These are phyloP conservation scores for Fusarium euwallaceae DNA, from an alignment of 2,329 filamentous ascomycete species.

Conservation along the genomic window DNA sequence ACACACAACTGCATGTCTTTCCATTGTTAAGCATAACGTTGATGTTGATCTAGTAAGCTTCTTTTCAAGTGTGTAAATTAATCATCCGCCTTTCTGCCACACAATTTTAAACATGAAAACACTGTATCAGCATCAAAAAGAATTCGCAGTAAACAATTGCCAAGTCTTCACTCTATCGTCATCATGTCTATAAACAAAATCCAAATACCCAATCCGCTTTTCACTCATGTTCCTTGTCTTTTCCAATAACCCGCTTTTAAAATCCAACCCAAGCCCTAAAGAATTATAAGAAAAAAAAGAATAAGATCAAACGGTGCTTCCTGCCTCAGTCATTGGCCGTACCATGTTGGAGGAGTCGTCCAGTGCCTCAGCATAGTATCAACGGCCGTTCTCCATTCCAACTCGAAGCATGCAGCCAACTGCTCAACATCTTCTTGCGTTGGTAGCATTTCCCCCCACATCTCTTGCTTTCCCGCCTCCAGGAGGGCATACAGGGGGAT, in stretches of 20 bases:
- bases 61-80: neutral
- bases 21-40: neutral
- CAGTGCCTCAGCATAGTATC: conserved; percentile 78
- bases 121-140: neutral
- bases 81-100: neutral
- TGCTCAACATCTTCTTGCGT: conserved; percentile 67
- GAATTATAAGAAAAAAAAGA: neutral
- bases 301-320: neutral
- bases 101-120: neutral
- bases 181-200: neutral
- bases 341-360: conserved; percentile 70
- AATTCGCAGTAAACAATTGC: neutral
- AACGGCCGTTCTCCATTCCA: conserved; percentile 76
- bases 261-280: neutral
- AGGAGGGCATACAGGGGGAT: conserved; percentile 71
- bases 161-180: neutral
- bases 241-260: neutral
- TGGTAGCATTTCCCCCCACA: conserved; percentile 76
- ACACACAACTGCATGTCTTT: neutral
- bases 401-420: conserved; percentile 72
- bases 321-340: conserved; percentile 26
- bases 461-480: conserved; percentile 73
- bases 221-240: neutral
- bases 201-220: neutral
- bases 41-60: neutral